phyloP scores from a whole-genome alignment of 768 basidiomycete genomes.

The Boletus rubroflammeus region DNA sequence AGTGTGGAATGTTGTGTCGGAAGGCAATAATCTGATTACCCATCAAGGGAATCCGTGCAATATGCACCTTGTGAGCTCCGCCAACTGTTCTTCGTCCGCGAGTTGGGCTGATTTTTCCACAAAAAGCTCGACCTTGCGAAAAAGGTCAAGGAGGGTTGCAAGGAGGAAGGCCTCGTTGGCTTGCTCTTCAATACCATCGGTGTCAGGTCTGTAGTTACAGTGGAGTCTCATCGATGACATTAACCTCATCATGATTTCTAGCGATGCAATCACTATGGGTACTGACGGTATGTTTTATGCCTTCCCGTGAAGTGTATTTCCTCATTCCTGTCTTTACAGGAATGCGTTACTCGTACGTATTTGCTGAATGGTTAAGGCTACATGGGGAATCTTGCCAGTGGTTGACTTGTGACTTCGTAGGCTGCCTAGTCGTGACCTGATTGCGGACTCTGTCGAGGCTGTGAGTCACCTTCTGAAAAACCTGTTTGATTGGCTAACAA shows the following conservation, averaged over 20 bases:
- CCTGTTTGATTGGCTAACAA: conserved; percentile 6
- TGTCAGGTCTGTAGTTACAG: conserved; percentile 52
- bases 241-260: conserved; percentile 20
- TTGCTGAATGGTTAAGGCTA: not conserved
- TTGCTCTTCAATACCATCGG: conserved; percentile 85
- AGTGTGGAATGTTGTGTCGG: not conserved
- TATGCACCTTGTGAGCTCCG: conserved; percentile 60
- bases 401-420: conserved; percentile 34
- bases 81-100: not conserved
- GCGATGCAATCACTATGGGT: conserved; percentile 89
- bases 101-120: not conserved
- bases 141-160: conserved; percentile 79
- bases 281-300: conserved; percentile 60
- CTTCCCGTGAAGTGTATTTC: not conserved
- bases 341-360: conserved; percentile 80
- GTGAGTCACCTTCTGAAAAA: conserved; percentile 36
- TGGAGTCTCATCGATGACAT: not conserved
- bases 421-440: conserved; percentile 82
- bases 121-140: conserved; percentile 72
- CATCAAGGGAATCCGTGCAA: conserved; percentile 83
- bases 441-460: conserved; percentile 86
- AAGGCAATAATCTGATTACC: not conserved
- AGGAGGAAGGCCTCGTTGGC: conserved; percentile 76
- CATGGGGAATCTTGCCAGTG: not conserved
- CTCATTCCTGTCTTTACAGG: conserved; percentile 40